Conservation (phyloP, 1,139 yeast species). For the Geotrichum citri-aurantii region DNA sequence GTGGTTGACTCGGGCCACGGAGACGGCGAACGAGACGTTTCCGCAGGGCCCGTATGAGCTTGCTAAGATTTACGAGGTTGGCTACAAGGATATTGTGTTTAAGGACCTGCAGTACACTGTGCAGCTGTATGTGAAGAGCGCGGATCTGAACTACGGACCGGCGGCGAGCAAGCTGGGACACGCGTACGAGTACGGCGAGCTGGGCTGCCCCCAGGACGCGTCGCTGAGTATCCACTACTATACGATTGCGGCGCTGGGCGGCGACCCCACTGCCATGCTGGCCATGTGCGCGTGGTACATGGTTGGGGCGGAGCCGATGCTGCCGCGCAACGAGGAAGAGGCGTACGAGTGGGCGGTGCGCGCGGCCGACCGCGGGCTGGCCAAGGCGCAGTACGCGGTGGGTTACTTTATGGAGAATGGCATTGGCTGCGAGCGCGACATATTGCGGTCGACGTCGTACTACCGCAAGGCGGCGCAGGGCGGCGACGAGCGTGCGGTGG, state of each 20-base stretch:
- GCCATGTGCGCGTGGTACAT: constrained; percentile 96
- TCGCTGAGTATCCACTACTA: constrained; percentile 87
- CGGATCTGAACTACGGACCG: constrained; percentile 78
- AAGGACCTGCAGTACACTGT: constrained; percentile 80
- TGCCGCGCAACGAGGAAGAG: constrained; percentile 73
- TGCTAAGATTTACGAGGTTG: constrained; percentile 76
- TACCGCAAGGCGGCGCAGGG: constrained; percentile 66
- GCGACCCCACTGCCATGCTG: constrained; percentile 85
- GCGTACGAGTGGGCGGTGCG: constrained; percentile 93
- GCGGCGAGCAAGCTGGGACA: constrained; percentile 77
- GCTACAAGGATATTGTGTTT: constrained; percentile 81
- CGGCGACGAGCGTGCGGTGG: constrained; percentile 63
- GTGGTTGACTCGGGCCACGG: constrained; percentile 86
- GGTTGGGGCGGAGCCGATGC: constrained; percentile 79
- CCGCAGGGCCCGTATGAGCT: constrained; percentile 92
- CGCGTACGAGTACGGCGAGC: constrained; percentile 76
- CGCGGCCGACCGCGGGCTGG: constrained; percentile 67
- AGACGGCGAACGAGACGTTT: constrained; percentile 74
- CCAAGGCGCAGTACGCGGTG: constrained; percentile 83
- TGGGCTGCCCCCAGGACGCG: constrained; percentile 72
- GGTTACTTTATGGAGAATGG: constrained; percentile 86
- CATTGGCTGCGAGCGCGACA: constrained; percentile 67
- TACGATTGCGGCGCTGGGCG: constrained; percentile 83
- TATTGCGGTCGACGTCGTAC: constrained; percentile 63
- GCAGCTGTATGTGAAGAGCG: constrained; percentile 82